phyloP scores from a whole-genome alignment of 441 rosid species.

The Populus hybrid region DNA sequence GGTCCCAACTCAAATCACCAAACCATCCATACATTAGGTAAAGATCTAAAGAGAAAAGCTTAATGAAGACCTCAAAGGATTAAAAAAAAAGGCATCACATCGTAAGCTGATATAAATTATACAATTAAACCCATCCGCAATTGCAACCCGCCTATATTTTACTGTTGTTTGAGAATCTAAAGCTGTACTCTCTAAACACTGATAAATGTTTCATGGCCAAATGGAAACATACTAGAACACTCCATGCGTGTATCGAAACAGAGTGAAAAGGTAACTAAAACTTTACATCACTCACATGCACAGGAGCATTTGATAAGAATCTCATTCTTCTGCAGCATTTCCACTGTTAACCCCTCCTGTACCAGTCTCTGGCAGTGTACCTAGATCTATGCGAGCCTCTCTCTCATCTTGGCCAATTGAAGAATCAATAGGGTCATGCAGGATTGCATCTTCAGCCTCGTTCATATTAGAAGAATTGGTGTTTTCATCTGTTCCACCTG shows the following conservation, averaged over 20 bases:
- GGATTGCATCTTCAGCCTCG: constrained; percentile 23
- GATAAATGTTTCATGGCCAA: constrained; percentile 6
- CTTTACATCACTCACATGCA: constrained; percentile 20
- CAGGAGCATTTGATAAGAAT: neutral
- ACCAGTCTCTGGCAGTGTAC: constrained; percentile 47
- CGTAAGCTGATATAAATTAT: neutral
- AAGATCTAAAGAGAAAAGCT: neutral
- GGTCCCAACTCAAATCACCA: neutral
- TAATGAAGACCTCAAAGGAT: neutral
- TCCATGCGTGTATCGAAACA: constrained; percentile 15
- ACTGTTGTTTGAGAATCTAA: constrained; percentile 9
- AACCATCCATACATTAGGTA: neutral
- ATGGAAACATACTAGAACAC: constrained; percentile 3
- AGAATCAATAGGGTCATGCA: constrained; percentile 36
- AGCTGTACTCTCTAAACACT: neutral
- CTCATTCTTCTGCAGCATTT: constrained; percentile 47
- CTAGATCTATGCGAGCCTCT: constrained; percentile 47
- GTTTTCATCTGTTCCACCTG: constrained; percentile 35
- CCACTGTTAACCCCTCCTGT: constrained; percentile 34
- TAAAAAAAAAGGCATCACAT: neutral
- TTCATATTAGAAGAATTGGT: constrained; percentile 17
- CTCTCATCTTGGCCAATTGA: constrained; percentile 39
- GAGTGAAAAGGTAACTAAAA: constrained; percentile 19
- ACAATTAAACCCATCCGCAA: neutral
- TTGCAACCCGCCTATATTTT: neutral